Percentiles rank a stretch among this genome's conserved stretches.
These are phyloP conservation scores for Glebionis coronaria DNA, from an alignment of 129 eudicot genomes.

Conservation along the genomic window DNA sequence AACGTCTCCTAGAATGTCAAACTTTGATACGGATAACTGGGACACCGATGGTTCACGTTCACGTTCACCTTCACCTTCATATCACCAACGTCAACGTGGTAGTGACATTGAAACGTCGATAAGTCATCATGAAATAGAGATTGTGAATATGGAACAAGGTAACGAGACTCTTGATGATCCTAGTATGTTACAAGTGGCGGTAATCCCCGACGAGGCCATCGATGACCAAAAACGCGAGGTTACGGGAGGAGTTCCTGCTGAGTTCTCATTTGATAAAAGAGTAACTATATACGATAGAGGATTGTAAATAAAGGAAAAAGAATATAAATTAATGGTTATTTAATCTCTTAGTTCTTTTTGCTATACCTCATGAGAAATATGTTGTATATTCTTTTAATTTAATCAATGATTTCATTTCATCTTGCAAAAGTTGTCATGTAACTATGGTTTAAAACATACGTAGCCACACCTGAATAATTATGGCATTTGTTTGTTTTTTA, in stretches of 20 bases:
- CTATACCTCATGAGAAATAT: neutral
- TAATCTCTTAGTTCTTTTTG: slow-evolving; percentile 13
- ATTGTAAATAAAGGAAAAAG: slow-evolving; percentile 9
- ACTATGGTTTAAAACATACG: no score
- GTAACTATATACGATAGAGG: neutral
- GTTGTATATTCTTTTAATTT: neutral
- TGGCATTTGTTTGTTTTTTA: no score
- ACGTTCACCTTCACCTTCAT: slow-evolving; percentile 26
- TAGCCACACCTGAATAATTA: no score
- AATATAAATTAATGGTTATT: neutral
- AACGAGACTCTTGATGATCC: slow-evolving; percentile 12
- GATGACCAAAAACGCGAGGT: slow-evolving; percentile 24
- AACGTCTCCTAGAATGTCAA: slow-evolving; percentile 37
- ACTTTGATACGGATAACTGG: slow-evolving; percentile 33
- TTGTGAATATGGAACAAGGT: slow-evolving; percentile 7
- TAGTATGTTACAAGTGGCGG: slow-evolving; percentile 2
- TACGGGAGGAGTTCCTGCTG: slow-evolving; percentile 24
- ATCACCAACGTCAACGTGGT: slow-evolving; percentile 24
- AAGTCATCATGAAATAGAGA: slow-evolving; percentile 14
- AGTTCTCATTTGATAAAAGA: slow-evolving; percentile 40
- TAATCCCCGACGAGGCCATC: slow-evolving; percentile 2
- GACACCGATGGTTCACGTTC: slow-evolving; percentile 28
- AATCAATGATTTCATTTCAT: no score
- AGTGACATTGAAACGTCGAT: neutral
- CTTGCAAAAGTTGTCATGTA: no score